phyloP scores from a whole-genome alignment of 768 basidiomycete genomes.

The Rhizopogon roseolus region DNA sequence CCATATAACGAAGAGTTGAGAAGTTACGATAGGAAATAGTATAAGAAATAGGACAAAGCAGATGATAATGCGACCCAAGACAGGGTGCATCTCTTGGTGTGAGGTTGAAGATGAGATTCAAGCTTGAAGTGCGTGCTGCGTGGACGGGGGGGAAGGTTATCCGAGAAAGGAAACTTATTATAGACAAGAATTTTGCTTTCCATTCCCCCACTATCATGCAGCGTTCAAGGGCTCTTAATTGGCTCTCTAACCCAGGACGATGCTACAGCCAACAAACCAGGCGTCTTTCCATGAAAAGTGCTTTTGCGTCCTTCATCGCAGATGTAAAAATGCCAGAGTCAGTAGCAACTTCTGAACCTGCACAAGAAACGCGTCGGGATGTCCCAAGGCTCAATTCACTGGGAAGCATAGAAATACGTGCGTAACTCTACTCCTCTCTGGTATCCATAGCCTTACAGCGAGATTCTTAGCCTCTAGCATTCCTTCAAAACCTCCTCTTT shows the following conservation, averaged over 20 bases:
- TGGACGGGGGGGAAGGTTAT: neutral
- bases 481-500: neutral
- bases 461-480: neutral
- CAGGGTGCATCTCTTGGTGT: slow-evolving; percentile 31
- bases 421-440: slow-evolving; percentile 2
- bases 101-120: neutral
- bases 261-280: neutral
- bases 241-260: neutral
- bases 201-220: neutral
- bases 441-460: neutral
- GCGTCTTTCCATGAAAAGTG: neutral
- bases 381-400: slow-evolving; percentile 10
- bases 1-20: slow-evolving; percentile 87
- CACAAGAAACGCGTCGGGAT: neutral
- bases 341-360: neutral
- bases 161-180: neutral
- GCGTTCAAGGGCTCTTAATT: slow-evolving; percentile 2
- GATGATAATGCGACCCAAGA: slow-evolving; percentile 62
- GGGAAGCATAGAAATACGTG: slow-evolving; percentile 20
- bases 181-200: neutral
- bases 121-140: too few species aligned
- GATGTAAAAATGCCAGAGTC: neutral
- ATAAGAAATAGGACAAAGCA: slow-evolving; percentile 68
- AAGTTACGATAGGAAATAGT: slow-evolving; percentile 83
- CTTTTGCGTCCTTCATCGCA: slow-evolving; percentile 2